Evolutionary conservation across 371 early-diverging fungal genomes (phyloP).

Genomic region (Apophysomyces trapeziformis): DNA sequence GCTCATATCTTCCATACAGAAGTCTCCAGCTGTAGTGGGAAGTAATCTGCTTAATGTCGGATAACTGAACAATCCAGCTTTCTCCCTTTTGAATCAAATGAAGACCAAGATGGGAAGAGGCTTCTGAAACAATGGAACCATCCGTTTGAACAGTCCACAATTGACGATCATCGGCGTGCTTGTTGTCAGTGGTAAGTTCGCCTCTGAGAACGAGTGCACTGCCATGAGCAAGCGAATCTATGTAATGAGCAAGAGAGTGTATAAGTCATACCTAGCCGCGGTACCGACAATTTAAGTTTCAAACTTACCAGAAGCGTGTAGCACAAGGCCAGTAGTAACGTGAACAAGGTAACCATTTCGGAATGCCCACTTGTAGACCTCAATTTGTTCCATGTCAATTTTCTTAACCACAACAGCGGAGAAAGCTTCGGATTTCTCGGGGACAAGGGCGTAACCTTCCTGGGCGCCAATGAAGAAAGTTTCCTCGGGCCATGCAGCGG

Average conservation of each 20-base stretch:
- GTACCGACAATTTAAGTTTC: too few relatives aligned
- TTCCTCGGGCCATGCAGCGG: conserved; percentile 29
- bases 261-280: too few relatives aligned
- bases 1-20: conserved; percentile 38
- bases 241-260: neutral
- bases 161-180: conserved; percentile 34
- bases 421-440: conserved; percentile 34
- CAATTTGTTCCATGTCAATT: conserved; percentile 15
- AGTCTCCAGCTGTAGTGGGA: conserved; percentile 38
- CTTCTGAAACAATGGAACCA: conserved; percentile 41
- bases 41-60: conserved; percentile 25
- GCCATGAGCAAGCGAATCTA: conserved; percentile 33
- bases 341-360: conserved; percentile 54
- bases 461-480: conserved; percentile 29
- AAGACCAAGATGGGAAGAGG: conserved; percentile 32
- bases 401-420: conserved; percentile 12
- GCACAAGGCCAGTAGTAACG: conserved; percentile 42
- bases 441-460: conserved; percentile 33
- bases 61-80: conserved; percentile 29
- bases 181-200: conserved; percentile 18
- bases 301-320: conserved; percentile 38
- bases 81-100: conserved; percentile 30
- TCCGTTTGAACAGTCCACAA: conserved; percentile 43
- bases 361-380: conserved; percentile 48
- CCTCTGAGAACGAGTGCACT: conserved; percentile 27